phyloP scores from a whole-genome alignment of 306 rosid genomes.

The Inga leiocalycina region DNA sequence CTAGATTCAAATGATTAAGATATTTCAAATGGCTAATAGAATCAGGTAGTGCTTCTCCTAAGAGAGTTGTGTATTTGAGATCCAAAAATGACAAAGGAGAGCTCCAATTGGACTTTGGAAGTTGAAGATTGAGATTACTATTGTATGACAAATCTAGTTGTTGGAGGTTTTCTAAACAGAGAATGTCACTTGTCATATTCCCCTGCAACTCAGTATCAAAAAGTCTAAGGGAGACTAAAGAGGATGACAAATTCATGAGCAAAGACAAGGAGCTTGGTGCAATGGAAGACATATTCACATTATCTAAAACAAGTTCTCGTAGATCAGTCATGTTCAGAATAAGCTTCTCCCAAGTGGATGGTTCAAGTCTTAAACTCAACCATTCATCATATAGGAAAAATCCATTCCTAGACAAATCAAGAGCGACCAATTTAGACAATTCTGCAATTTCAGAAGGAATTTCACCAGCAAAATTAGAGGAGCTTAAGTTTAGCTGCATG shows the following conservation, averaged over 20 bases:
- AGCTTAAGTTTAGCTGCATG: no score
- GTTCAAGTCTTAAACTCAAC: not conserved
- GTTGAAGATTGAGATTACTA: not conserved
- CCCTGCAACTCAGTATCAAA: fast-evolving
- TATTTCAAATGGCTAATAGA: not conserved
- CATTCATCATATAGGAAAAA: no score
- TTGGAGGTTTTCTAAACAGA: not conserved
- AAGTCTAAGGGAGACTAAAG: slow-evolving; percentile 5
- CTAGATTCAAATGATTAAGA: not conserved
- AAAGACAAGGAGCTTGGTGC: not conserved
- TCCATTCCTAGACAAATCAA: not conserved
- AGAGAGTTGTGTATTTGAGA: not conserved
- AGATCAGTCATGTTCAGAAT: slow-evolving; percentile 4
- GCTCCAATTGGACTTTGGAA: not conserved
- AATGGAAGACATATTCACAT: not conserved
- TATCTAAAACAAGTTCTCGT: not conserved
- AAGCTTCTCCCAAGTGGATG: not conserved
- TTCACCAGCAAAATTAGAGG: no score
- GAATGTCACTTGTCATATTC: not conserved
- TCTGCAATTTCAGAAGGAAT: no score
- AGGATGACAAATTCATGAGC: slow-evolving; percentile 14
- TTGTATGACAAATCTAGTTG: not conserved
- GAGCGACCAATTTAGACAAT: not conserved
- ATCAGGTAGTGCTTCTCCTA: not conserved
- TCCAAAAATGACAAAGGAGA: not conserved